phyloP scores from a whole-genome alignment of 495 filamentous ascomycete genomes.

The Penicillium diatomitis region DNA sequence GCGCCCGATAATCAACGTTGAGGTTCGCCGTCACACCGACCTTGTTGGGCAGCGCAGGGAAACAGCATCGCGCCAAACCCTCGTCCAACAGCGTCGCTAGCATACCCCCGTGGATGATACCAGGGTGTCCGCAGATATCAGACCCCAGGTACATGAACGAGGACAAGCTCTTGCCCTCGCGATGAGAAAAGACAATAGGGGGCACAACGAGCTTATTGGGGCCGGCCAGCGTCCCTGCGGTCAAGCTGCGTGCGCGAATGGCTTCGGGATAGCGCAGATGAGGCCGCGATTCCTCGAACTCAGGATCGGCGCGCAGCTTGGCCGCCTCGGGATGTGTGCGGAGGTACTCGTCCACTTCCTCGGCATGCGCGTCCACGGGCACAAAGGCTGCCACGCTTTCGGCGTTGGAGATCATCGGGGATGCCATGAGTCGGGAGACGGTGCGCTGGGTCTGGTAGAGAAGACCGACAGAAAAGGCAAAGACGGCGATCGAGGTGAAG shows the following conservation, averaged over 20 bases:
- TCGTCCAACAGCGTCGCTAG: slow-evolving; percentile 91
- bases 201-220: slow-evolving; percentile 72
- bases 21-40: slow-evolving; percentile 86
- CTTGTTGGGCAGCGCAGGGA: slow-evolving; percentile 79
- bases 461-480: slow-evolving; percentile 28
- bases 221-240: slow-evolving; percentile 69
- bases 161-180: slow-evolving; percentile 60
- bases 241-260: slow-evolving; percentile 65
- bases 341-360: slow-evolving; percentile 62
- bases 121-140: slow-evolving; percentile 82
- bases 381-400: slow-evolving; percentile 61
- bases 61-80: slow-evolving; percentile 82
- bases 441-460: slow-evolving; percentile 17
- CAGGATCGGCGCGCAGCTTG: slow-evolving; percentile 55
- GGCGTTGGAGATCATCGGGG: slow-evolving; percentile 50
- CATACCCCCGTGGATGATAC: slow-evolving; percentile 85
- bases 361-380: slow-evolving; percentile 50
- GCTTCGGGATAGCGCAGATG: slow-evolving; percentile 71
- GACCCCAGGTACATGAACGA: slow-evolving; percentile 71
- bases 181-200: slow-evolving; percentile 65
- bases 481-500: slow-evolving; percentile 29
- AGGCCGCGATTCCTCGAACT: slow-evolving; percentile 69
- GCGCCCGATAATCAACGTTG: slow-evolving; percentile 79
- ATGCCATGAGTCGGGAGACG: slow-evolving; percentile 33
- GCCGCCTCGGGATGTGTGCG: slow-evolving; percentile 61